Conservation (phyloP, 1,284 basidiomycete species). For the Leccinum angustisporum region DNA sequence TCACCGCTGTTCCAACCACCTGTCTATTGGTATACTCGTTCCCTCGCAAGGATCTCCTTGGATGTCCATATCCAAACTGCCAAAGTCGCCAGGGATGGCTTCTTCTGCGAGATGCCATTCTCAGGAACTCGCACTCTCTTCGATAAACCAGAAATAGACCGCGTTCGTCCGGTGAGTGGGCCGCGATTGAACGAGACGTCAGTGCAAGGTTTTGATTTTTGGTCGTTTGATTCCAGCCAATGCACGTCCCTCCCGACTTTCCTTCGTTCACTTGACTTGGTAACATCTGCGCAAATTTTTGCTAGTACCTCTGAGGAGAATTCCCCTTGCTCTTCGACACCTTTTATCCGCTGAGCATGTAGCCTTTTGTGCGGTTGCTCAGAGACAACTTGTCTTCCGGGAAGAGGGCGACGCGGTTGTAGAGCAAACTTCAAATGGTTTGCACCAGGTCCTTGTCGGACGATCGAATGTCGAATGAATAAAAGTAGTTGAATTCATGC, state of each 20-base stretch:
- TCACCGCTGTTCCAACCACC: slow-evolving; percentile 18
- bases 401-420: slow-evolving; percentile 95
- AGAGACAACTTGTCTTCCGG: slow-evolving; percentile 91
- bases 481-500: slow-evolving; percentile 96
- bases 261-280: too few species aligned
- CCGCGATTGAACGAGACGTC: too few species aligned
- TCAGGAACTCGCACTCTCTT: slow-evolving; percentile 11
- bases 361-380: slow-evolving; percentile 94
- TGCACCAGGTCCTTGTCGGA: slow-evolving; percentile 99
- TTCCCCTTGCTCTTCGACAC: slow-evolving; percentile 98
- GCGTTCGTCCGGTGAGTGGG: too few species aligned
- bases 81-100: slow-evolving; percentile 8
- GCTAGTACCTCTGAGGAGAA: slow-evolving; percentile 69
- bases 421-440: slow-evolving; percentile 94
- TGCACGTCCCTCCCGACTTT: too few species aligned
- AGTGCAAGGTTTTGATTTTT: too few species aligned
- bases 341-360: slow-evolving; percentile 98
- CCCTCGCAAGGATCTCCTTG: slow-evolving; percentile 22
- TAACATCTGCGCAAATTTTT: slow-evolving; percentile 90
- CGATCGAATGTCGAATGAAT: slow-evolving; percentile 97
- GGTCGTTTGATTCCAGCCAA: too few species aligned
- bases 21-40: background rate
- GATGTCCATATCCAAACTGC: slow-evolving; percentile 9
- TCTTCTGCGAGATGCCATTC: slow-evolving; percentile 20
- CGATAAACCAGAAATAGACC: too few species aligned